These are phyloP conservation scores for Chytriomyces sp. DNA, from an alignment of 192 early-diverging fungal species.

Conservation along the genomic window DNA sequence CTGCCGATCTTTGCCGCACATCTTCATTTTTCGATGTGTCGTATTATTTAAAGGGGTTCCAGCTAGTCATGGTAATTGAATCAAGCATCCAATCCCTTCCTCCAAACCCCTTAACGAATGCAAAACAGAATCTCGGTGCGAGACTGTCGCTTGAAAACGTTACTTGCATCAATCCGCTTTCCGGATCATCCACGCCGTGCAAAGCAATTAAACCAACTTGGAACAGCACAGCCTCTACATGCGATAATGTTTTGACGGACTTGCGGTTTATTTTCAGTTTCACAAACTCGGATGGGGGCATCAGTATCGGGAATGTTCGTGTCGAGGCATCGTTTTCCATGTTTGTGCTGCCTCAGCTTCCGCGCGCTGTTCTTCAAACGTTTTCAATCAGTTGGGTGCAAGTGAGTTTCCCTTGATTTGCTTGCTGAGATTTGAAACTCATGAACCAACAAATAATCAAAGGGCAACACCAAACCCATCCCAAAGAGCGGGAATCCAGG, in stretches of 20 bases:
- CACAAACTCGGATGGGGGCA: neutral
- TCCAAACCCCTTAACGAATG: neutral
- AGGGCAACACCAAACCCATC: constrained; percentile 4
- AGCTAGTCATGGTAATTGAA: constrained; percentile 26
- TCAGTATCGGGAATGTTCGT: neutral
- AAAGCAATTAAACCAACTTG: constrained; percentile 7
- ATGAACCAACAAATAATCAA: constrained; percentile 4
- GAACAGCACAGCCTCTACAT: constrained; percentile 21
- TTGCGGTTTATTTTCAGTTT: constrained; percentile 24
- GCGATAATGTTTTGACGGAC: neutral
- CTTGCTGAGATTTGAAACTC: neutral
- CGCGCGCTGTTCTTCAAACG: constrained; percentile 14
- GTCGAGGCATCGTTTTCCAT: neutral
- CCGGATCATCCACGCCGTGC: neutral
- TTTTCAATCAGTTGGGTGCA: constrained; percentile 12
- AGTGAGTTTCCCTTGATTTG: constrained; percentile 4
- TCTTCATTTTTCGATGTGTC: constrained; percentile 23
- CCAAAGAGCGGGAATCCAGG: constrained; percentile 43
- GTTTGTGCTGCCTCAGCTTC: neutral
- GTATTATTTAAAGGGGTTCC: constrained; percentile 28
- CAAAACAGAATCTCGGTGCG: neutral
- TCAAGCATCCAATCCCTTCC: neutral
- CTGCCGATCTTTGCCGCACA: constrained; percentile 14
- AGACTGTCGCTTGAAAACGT: neutral
- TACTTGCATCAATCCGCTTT: constrained; percentile 3